phyloP scores from a whole-genome alignment of 306 rosid species.

The Hippophae tibetana region DNA sequence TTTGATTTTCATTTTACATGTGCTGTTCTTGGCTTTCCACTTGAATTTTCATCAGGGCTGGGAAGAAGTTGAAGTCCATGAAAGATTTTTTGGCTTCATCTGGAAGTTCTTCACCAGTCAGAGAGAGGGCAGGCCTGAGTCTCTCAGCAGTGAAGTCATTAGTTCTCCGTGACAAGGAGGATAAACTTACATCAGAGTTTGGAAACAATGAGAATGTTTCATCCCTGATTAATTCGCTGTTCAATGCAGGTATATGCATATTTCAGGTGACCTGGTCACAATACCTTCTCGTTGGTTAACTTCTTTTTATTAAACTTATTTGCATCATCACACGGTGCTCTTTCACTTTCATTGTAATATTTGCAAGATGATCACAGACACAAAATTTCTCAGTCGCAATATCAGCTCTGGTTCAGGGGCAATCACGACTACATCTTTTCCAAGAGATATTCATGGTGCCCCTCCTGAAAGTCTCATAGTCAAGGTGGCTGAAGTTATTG shows the following conservation, averaged over 20 bases:
- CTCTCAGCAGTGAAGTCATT: constrained; percentile 74
- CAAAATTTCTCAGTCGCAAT: constrained; percentile 66
- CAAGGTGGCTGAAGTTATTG: constrained; percentile 81
- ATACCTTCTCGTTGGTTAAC: constrained; percentile 10
- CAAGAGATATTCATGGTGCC: constrained; percentile 88
- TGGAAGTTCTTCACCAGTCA: constrained; percentile 57
- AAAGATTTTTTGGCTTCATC: constrained; percentile 59
- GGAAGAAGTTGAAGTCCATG: constrained; percentile 65
- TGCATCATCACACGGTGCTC: constrained; percentile 41
- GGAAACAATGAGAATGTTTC: constrained; percentile 51
- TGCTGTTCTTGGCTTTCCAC: constrained; percentile 8
- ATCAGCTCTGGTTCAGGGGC: constrained; percentile 42
- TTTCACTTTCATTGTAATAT: constrained; percentile 75
- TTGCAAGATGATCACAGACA: constrained; percentile 91
- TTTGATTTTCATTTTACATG: constrained; percentile 7
- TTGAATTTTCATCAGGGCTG: constrained; percentile 54
- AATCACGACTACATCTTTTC: constrained; percentile 41
- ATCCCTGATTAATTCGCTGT: constrained; percentile 52
- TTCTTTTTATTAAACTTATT: constrained; percentile 5
- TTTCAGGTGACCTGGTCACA: constrained; percentile 24
- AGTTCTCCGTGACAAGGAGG: constrained; percentile 81
- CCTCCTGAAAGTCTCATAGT: constrained; percentile 86
- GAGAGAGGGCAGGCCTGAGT: constrained; percentile 66
- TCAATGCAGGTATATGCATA: constrained; percentile 69
- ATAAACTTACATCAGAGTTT: constrained; percentile 50